These are phyloP conservation scores for Metschnikowia orientalis DNA, from an alignment of 805 yeast species.

Conservation along the genomic window DNA sequence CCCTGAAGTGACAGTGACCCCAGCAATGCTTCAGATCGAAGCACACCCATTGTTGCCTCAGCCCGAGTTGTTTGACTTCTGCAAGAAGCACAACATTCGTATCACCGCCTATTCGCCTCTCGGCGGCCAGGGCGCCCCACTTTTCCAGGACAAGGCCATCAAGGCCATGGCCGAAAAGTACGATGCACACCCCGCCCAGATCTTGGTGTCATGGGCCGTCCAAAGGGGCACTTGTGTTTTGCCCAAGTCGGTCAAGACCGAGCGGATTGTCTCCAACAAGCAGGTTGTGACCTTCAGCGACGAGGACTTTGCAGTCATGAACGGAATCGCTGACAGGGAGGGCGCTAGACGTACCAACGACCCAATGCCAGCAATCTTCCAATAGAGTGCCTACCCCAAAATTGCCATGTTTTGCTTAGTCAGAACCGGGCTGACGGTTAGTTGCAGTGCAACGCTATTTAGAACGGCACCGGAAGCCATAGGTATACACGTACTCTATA, in stretches of 20 bases:
- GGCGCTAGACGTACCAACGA: slow-evolving; percentile 31
- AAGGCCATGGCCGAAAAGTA: slow-evolving; percentile 22
- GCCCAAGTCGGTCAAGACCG: slow-evolving; percentile 22
- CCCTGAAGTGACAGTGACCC: slow-evolving; percentile 28
- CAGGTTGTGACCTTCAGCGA: slow-evolving; percentile 30
- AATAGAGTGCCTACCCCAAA: too few species aligned
- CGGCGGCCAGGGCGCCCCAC: slow-evolving; percentile 65
- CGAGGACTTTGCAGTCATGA: slow-evolving; percentile 35
- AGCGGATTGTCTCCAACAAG: slow-evolving; percentile 34
- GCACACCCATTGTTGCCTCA: slow-evolving; percentile 35
- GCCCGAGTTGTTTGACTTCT: slow-evolving; percentile 37
- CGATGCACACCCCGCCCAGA: slow-evolving; percentile 44
- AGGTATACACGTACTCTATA: too few species aligned
- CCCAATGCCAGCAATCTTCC: slow-evolving; percentile 16
- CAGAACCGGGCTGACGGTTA: too few species aligned
- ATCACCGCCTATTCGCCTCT: slow-evolving; percentile 59
- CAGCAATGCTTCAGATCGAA: slow-evolving; percentile 51
- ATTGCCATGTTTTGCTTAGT: too few species aligned
- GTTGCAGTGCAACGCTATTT: too few species aligned
- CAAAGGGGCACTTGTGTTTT: slow-evolving; percentile 51
- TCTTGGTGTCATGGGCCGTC: slow-evolving; percentile 57
- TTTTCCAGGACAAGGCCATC: slow-evolving; percentile 38
- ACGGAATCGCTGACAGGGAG: slow-evolving; percentile 26
- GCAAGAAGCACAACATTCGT: slow-evolving; percentile 33
- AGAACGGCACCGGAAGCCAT: too few species aligned